Conservation (phyloP, 2,329 filamentous ascomycete genomes). For the Colletotrichum theobromicola region DNA sequence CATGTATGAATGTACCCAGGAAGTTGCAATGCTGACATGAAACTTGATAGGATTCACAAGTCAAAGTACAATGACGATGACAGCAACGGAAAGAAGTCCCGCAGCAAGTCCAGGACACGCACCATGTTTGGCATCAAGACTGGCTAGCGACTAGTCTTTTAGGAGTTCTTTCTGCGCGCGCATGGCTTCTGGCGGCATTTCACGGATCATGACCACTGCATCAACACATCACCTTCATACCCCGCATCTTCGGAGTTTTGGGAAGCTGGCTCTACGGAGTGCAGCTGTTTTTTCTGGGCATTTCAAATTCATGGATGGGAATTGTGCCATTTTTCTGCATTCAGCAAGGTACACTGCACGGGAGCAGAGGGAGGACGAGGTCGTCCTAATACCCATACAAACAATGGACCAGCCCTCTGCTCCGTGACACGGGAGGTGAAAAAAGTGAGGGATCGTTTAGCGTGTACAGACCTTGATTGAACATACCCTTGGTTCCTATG, state of each 20-base stretch:
- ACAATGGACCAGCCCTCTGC: neutral
- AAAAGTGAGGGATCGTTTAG: neutral
- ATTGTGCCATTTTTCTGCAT: slow-evolving; percentile 17
- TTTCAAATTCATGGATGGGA: slow-evolving; percentile 9
- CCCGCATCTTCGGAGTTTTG: slow-evolving; percentile 22
- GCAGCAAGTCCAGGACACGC: slow-evolving; percentile 78
- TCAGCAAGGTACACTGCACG: neutral
- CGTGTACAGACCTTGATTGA: slow-evolving; percentile 11
- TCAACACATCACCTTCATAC: slow-evolving; percentile 22
- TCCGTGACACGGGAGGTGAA: neutral
- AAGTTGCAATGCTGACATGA: slow-evolving; percentile 14
- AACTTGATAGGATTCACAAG: slow-evolving; percentile 83
- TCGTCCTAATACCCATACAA: neutral
- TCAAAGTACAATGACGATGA: slow-evolving; percentile 82
- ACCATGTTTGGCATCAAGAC: slow-evolving; percentile 68
- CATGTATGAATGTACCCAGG: neutral
- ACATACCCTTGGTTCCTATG: slow-evolving; percentile 18
- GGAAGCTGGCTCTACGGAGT: slow-evolving; percentile 19
- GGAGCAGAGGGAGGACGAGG: neutral
- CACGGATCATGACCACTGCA: slow-evolving; percentile 25
- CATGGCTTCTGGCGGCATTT: slow-evolving; percentile 17
- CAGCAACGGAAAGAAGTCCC: slow-evolving; percentile 55
- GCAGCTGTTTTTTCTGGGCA: slow-evolving; percentile 15
- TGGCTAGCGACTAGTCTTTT: slow-evolving; percentile 19
- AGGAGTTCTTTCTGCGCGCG: slow-evolving; percentile 9